phyloP scores from a whole-genome alignment of 2,329 filamentous ascomycete species.

The Paecilomyces niveus region DNA sequence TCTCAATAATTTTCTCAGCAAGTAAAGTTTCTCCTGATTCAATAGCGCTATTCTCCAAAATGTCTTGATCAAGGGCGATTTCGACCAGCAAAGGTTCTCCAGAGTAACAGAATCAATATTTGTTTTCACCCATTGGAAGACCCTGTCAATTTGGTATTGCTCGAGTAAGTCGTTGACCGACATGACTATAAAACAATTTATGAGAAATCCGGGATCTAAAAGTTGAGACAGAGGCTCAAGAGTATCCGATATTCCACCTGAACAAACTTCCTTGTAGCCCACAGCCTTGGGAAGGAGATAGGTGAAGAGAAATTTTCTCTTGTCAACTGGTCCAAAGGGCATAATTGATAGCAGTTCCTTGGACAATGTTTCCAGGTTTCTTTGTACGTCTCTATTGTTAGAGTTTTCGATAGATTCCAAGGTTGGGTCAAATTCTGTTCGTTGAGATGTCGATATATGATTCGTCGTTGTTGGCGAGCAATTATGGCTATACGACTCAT shows the following conservation, averaged over 20 bases:
- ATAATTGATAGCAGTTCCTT: background rate
- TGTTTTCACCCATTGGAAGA: background rate
- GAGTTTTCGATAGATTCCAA: too few relatives aligned
- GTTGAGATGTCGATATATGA: background rate
- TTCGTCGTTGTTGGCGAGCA: too few relatives aligned
- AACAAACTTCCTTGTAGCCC: background rate
- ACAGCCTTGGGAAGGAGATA: background rate
- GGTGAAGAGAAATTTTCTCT: background rate
- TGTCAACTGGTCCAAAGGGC: background rate
- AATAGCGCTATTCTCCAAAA: background rate
- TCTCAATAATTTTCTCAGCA: background rate
- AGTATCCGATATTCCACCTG: background rate
- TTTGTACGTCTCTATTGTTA: too few relatives aligned
- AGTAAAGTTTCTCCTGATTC: background rate
- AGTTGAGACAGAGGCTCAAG: background rate
- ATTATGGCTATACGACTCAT: background rate
- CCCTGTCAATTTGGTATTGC: background rate
- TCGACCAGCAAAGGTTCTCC: background rate
- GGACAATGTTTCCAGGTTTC: too few relatives aligned
- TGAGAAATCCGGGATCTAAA: background rate
- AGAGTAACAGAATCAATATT: background rate
- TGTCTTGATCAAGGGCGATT: background rate
- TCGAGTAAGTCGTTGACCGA: background rate
- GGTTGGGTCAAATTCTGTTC: too few relatives aligned
- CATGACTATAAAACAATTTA: background rate